Conservation (phyloP, 2,329 filamentous ascomycete species). For the Xylariaceae sp. region DNA sequence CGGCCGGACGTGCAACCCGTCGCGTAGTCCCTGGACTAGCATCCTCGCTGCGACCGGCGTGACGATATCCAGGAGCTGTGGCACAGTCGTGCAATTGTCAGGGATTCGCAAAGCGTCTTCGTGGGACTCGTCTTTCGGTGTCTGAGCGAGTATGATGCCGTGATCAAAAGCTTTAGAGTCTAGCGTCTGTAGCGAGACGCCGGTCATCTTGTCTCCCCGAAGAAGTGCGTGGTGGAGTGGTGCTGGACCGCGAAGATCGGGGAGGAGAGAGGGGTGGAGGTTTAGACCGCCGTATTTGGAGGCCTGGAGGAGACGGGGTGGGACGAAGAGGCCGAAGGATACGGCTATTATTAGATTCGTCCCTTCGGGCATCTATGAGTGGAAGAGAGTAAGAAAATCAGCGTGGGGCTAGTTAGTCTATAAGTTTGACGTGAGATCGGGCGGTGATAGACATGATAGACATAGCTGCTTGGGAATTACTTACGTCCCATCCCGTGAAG, state of each 20-base stretch:
- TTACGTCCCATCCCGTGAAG: slow-evolving; percentile 76
- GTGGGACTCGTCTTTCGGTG: slow-evolving; percentile 43
- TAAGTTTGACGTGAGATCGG: slow-evolving; percentile 1
- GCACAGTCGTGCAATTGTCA: slow-evolving; percentile 40
- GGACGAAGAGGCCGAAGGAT: slow-evolving; percentile 90
- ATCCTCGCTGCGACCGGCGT: slow-evolving; percentile 65
- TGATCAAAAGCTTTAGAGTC: slow-evolving; percentile 73
- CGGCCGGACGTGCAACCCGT: slow-evolving; percentile 62
- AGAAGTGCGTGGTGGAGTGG: slow-evolving; percentile 85
- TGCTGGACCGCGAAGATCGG: slow-evolving; percentile 79
- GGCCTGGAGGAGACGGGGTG: slow-evolving; percentile 64
- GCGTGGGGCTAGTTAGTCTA: background rate
- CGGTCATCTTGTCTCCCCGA: slow-evolving; percentile 55
- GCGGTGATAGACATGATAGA: background rate
- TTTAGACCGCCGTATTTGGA: slow-evolving; percentile 86
- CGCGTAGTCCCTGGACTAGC: slow-evolving; percentile 62
- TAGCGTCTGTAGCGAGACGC: slow-evolving; percentile 83
- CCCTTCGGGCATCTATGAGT: slow-evolving; percentile 55
- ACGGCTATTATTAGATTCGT: slow-evolving; percentile 85
- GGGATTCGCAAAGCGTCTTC: slow-evolving; percentile 52
- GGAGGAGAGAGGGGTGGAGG: slow-evolving; percentile 86
- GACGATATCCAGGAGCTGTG: slow-evolving; percentile 49
- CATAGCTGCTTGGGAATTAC: slow-evolving; percentile 21
- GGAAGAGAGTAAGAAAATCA: too few relatives aligned
- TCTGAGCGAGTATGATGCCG: slow-evolving; percentile 71